phyloP scores from a whole-genome alignment of 441 rosid species.

The Gossypium trilobum region DNA sequence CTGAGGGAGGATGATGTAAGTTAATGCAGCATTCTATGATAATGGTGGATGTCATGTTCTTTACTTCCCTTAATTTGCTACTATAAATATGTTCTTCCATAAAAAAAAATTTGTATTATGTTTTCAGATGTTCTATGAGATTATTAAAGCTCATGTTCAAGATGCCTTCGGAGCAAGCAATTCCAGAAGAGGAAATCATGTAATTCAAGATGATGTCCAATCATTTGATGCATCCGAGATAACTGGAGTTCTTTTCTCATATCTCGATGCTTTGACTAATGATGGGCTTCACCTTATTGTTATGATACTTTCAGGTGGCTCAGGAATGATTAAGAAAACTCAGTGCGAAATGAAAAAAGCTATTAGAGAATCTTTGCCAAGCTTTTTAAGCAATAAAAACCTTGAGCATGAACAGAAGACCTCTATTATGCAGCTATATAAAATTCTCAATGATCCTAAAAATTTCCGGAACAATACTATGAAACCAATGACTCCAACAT shows the following conservation, averaged over 20 bases:
- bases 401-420: slow-evolving; percentile 19
- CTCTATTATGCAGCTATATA: slow-evolving; percentile 29
- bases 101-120: background rate
- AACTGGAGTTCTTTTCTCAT: slow-evolving; percentile 28
- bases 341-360: slow-evolving; percentile 44
- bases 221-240: slow-evolving; percentile 25
- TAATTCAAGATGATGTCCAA: slow-evolving; percentile 19
- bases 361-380: slow-evolving; percentile 36
- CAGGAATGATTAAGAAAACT: slow-evolving; percentile 43
- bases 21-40: slow-evolving; percentile 10
- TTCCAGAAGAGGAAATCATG: slow-evolving; percentile 20
- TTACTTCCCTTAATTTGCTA: background rate
- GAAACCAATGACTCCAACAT: slow-evolving; percentile 23
- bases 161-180: slow-evolving; percentile 43
- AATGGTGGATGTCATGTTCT: background rate
- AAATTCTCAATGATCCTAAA: slow-evolving; percentile 41
- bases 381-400: slow-evolving; percentile 22
- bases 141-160: slow-evolving; percentile 43
- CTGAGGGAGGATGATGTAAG: slow-evolving; percentile 76
- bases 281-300: slow-evolving; percentile 54
- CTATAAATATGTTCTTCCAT: background rate
- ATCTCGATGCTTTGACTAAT: slow-evolving; percentile 49
- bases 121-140: slow-evolving; percentile 56
- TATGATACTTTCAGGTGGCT: slow-evolving; percentile 35
- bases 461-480: slow-evolving; percentile 37